Percentiles rank a stretch among this genome's conserved stretches.
Evolutionary conservation across 2,329 filamentous ascomycete species (phyloP).

Genomic region (Ustulina deusta): DNA sequence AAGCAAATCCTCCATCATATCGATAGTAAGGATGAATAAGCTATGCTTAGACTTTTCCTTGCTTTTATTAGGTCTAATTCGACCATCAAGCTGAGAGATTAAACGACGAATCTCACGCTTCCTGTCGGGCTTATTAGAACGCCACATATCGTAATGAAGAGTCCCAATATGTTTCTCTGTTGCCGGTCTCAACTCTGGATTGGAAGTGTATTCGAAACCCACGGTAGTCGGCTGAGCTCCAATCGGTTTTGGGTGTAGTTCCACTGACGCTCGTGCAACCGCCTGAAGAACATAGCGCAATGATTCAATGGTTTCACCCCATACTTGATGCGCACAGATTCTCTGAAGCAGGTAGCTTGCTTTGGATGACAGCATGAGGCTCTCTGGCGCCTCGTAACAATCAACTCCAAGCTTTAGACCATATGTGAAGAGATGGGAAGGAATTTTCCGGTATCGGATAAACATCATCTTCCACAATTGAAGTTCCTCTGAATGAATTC

Average conservation of each 20-base stretch:
- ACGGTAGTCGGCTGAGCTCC: neutral
- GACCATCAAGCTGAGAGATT: neutral
- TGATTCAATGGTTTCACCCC: neutral
- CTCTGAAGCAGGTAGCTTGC: slow-evolving; percentile 8
- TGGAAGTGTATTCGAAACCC: neutral
- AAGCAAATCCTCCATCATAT: neutral
- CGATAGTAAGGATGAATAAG: slow-evolving; percentile 1
- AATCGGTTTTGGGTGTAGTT: neutral
- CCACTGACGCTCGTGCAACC: neutral
- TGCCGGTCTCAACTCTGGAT: neutral
- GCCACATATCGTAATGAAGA: neutral
- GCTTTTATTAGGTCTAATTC: too few species aligned
- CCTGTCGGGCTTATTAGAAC: neutral
- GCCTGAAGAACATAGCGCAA: slow-evolving; percentile 17
- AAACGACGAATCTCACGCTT: neutral
- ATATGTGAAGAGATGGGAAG: slow-evolving; percentile 18
- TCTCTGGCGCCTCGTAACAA: neutral
- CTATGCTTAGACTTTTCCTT: neutral
- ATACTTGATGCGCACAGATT: slow-evolving; percentile 12
- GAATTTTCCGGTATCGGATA: neutral
- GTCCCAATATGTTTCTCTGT: neutral
- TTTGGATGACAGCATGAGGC: slow-evolving; percentile 8
- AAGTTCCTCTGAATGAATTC: neutral
- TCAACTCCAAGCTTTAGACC: slow-evolving; percentile 13
- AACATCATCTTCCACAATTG: slow-evolving; percentile 18